Evolutionary conservation across 768 basidiomycete genomes (phyloP).

Genomic region (Trametes coccinea): DNA sequence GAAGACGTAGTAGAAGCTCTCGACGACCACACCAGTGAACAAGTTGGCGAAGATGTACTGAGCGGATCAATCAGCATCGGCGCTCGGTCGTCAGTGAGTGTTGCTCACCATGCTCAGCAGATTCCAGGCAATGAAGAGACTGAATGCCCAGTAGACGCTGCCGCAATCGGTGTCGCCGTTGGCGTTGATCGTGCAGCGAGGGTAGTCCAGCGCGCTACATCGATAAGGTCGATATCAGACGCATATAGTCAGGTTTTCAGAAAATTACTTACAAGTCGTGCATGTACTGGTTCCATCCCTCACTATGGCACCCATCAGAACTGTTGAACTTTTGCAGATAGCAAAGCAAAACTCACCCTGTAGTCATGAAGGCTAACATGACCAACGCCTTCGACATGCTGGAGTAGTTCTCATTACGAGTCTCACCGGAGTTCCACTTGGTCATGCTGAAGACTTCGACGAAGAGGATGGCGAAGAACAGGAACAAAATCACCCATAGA

Average conservation of each 20-base stretch:
- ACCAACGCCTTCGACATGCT: conserved; percentile 78
- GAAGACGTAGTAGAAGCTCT: conserved; percentile 95
- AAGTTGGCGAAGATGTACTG: conserved; percentile 96
- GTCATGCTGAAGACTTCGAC: conserved; percentile 92
- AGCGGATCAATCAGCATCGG: conserved; percentile 5
- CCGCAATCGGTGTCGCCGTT: conserved; percentile 81
- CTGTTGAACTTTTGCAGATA: not conserved
- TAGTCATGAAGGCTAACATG: conserved; percentile 91
- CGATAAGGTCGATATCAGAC: conserved; percentile 43
- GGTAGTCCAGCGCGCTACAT: conserved; percentile 70
- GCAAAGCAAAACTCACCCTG: conserved; percentile 59
- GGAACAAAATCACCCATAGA: conserved; percentile 87
- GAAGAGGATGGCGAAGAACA: conserved; percentile 88
- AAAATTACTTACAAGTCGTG: conserved; percentile 77
- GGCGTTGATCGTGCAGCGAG: conserved; percentile 70
- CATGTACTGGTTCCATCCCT: conserved; percentile 98
- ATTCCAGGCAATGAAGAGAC: conserved; percentile 93
- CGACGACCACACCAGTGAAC: conserved; percentile 94
- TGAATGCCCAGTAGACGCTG: conserved; percentile 77
- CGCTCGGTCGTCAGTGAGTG: not conserved
- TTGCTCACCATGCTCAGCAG: conserved; percentile 83
- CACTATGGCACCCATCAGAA: conserved; percentile 40
- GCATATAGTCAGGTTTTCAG: too few species aligned
- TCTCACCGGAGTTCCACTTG: conserved; percentile 76
- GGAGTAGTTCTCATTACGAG: conserved; percentile 72